Evolutionary conservation across 805 yeast species (phyloP), one percentile per base, ranked within the genome.

Genomic region (Teunomyces stri): DNA sequence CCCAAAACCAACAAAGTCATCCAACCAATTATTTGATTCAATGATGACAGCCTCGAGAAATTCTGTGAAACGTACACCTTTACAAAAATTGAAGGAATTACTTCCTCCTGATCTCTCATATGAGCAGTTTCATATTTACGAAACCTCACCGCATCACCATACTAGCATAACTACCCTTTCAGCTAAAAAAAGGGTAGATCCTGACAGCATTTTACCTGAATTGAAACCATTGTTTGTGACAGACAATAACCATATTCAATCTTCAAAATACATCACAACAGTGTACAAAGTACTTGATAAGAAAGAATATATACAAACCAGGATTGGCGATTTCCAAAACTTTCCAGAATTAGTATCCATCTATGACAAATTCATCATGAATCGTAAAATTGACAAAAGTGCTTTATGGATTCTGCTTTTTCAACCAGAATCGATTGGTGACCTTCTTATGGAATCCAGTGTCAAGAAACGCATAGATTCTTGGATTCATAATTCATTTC

Each of bases 351-450:
- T 56, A 11, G 33, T 36, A 18, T 47, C 55, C 7, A 43, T 59
- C 3, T 49, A 41, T 27, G 48, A 50, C 2, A 46, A 46, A 13
- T 52, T 51, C 30, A 46, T 52, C 11, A 3, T 40, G 22, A 40
- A 40, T 6, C 20, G 27, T 7, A 40, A 29, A 11, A 31, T 30
- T 6, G 20, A 42, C 20, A 18, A 18, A 20, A 42, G n/a, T 21
- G 35, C 44, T n/a, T 29, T 62, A n/a, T 76, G 79, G 80, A 65
- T 71, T 48, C 76, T 74, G 52, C 54, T 63, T n/a, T 78, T 76
- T 53, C 65, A 62, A 45, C 83, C 84, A 2, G 50, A 49, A 2
- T 38, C 51, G 1, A 59, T 67, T 21, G 50, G 54, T 1, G 68
- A 73, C 6, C 62, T 76, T 34, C 52, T 78, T 29, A 65, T 76